Evolutionary conservation across 2,329 filamentous ascomycete species (phyloP).

Genomic region (Aspergillus latus): DNA sequence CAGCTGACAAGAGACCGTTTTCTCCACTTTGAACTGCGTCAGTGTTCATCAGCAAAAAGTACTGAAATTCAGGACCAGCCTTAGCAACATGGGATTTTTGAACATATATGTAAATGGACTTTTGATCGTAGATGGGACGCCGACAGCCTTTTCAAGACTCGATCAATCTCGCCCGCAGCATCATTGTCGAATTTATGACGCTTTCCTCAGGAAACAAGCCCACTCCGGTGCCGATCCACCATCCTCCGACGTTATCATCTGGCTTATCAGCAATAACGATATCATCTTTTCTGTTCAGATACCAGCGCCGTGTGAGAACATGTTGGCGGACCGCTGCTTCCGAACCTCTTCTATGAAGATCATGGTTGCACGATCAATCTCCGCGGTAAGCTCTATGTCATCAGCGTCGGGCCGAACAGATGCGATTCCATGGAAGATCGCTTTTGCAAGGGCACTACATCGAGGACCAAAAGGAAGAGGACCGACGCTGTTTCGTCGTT

Average conservation of each 20-base stretch:
- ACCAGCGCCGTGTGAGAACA: not conserved
- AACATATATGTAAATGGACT: not conserved
- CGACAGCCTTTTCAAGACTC: not conserved
- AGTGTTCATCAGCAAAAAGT: not conserved
- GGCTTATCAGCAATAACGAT: not conserved
- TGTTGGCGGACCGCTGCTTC: conserved; percentile 26
- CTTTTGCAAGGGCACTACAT: conserved; percentile 30
- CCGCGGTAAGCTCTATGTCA: conserved; percentile 22
- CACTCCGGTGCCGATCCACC: not conserved
- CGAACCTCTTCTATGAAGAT: conserved; percentile 33
- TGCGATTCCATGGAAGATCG: conserved; percentile 34
- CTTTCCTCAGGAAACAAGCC: not conserved
- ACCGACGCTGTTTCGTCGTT: conserved; percentile 23
- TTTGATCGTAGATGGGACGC: conserved; percentile 1
- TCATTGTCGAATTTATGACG: not conserved
- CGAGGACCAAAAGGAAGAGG: conserved; percentile 21
- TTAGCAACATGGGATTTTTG: not conserved
- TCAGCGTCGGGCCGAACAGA: conserved; percentile 24
- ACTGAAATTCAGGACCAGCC: not conserved
- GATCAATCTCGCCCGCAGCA: not conserved
- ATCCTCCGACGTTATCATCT: not conserved
- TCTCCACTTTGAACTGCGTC: not conserved
- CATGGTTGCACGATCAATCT: conserved; percentile 27
- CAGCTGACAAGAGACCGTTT: not conserved
- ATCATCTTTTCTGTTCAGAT: not conserved